Conservation (phyloP, 805 yeast species). For the Saccharomycopsis capsularis region DNA sequence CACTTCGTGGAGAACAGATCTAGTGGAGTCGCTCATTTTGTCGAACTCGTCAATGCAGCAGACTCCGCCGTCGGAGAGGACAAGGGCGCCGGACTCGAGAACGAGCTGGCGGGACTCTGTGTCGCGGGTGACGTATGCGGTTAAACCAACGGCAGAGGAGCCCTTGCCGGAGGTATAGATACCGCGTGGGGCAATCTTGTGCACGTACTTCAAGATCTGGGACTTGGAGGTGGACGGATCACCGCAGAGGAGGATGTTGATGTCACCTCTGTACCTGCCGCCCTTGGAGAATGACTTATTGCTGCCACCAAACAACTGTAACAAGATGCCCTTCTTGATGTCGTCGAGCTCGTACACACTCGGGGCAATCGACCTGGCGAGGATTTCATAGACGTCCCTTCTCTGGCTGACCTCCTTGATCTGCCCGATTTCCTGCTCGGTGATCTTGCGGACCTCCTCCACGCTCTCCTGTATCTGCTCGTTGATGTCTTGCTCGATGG, state of each 20-base stretch:
- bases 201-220: constrained; percentile 89
- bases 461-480: constrained; percentile 58
- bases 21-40: constrained; percentile 90
- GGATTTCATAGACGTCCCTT: constrained; percentile 73
- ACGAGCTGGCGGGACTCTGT: constrained; percentile 90
- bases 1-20: constrained; percentile 95
- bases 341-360: constrained; percentile 94
- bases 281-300: constrained; percentile 84
- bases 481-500: constrained; percentile 43
- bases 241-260: constrained; percentile 87
- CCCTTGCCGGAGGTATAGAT: constrained; percentile 98
- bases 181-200: constrained; percentile 96
- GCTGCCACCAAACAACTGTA: constrained; percentile 94
- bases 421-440: constrained; percentile 60
- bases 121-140: constrained; percentile 95
- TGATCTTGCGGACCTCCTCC: constrained; percentile 64
- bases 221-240: constrained; percentile 98
- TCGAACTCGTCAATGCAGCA: constrained; percentile 99
- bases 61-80: constrained; percentile 94
- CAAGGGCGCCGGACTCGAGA: constrained; percentile 92
- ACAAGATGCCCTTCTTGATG: constrained; percentile 87
- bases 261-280: constrained; percentile 93
- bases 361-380: constrained; percentile 93
- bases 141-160: constrained; percentile 97
- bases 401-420: constrained; percentile 59